Base-by-base conservation (phyloP, 495 filamentous ascomycete species). In the Pyrenula massariospora region DNA sequence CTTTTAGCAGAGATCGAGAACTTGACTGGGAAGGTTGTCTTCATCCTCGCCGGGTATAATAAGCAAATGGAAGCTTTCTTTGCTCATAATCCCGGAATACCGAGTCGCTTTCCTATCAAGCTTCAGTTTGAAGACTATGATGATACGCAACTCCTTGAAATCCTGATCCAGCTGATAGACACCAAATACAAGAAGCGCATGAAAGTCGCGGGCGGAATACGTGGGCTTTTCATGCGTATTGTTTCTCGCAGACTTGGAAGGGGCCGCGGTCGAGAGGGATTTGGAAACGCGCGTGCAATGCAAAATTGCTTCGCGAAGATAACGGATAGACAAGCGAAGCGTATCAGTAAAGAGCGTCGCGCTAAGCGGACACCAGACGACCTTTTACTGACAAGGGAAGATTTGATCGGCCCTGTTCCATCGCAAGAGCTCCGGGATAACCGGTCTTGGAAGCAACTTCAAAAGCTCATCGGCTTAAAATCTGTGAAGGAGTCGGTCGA, bases 31-130 rank as follows among this genome's bases (percentile, higher is more conserved):
- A 88, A 88, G 65, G 66, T 92, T 11, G 84, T 87, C 0, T 84
- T 94, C 56, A 77, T 94, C 12, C 73, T 91, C 2, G 87, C 88
- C 0, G 88, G 89, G 0, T 92, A 92, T 68, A 78, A 78, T 54
- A 82, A 82, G 55, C 71, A 85, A 56, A 94, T 94, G 88, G 87
- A 92, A 64, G 74, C 73, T 10, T 89, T 94, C 68, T 89, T 88
- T 54, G 78, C 76, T 0, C 86, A 91, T 59, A 92, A 91, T 56
- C 85, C 84, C 0, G 87, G 89, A 1, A 66, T 93, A 10, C 70
- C 79, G 0, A 89, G 86, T 59, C 83, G 88, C 0, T 79, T 93
- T 56, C 89, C 88, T 0, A 68, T 82, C 47, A 65, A 73, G 19
- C 61, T 92, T 22, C 70, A 77, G 22, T 92, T 92, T 59, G 64